Percentiles rank a stretch among this genome's conserved stretches.
Conservation (phyloP, 345 rosid species). For the Syzygium aromaticum region DNA sequence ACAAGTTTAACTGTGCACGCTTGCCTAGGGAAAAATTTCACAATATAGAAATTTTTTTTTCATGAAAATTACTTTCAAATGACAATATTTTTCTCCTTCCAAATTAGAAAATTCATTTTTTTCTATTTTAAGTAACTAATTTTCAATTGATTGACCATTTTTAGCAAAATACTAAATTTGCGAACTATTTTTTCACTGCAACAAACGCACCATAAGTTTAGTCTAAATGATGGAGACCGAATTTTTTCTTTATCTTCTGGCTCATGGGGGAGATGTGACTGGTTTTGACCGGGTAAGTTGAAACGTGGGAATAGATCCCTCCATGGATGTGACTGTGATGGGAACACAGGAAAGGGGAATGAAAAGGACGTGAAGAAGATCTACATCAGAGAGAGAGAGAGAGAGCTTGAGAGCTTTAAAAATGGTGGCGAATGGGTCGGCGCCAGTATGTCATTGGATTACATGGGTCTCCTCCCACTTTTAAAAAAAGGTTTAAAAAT, state of each 20-base stretch:
- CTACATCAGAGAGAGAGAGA: background rate
- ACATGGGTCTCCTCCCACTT: background rate
- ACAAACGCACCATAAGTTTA: background rate
- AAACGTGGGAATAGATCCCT: background rate
- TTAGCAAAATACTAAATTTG: background rate
- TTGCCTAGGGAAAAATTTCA: background rate
- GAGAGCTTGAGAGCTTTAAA: background rate
- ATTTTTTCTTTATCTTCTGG: background rate
- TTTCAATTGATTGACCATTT: accelerated
- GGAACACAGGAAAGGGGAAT: background rate
- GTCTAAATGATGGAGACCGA: background rate
- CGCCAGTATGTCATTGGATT: background rate
- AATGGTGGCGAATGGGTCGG: background rate
- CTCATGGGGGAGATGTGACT: background rate
- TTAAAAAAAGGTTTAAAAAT: background rate
- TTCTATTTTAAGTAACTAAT: background rate
- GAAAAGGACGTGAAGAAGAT: background rate
- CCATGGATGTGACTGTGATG: background rate
- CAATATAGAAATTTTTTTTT: background rate
- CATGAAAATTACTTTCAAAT: background rate
- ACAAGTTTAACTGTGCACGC: too few relatives aligned
- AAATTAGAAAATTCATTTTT: background rate
- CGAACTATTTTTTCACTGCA: too few relatives aligned
- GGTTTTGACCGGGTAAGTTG: background rate
- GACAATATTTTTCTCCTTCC: background rate